These are phyloP conservation scores for Exserohilum rostratum DNA, from an alignment of 2,329 filamentous ascomycete species.

Conservation along the genomic window DNA sequence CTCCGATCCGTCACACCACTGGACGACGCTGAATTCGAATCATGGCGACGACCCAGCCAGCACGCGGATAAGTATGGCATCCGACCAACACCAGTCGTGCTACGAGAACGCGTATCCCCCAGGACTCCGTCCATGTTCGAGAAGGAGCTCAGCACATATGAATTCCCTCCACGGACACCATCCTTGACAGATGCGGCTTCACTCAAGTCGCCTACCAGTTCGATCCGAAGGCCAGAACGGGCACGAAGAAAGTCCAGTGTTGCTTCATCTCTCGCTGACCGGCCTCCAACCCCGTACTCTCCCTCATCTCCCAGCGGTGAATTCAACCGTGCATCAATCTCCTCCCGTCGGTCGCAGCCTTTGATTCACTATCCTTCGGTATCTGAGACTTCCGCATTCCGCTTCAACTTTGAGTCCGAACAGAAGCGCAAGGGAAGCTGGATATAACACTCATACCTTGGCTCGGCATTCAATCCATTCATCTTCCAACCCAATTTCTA, in stretches of 20 bases:
- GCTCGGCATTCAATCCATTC: neutral
- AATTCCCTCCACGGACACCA: slow-evolving; percentile 35
- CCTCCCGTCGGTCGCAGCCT: slow-evolving; percentile 39
- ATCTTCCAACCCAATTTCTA: neutral
- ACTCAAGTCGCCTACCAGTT: slow-evolving; percentile 33
- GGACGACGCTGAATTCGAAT: slow-evolving; percentile 50
- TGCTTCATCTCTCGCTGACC: slow-evolving; percentile 41
- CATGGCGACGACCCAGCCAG: slow-evolving; percentile 48
- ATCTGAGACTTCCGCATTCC: slow-evolving; percentile 47
- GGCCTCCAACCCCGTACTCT: slow-evolving; percentile 49
- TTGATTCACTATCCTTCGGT: slow-evolving; percentile 47
- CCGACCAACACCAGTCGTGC: slow-evolving; percentile 33
- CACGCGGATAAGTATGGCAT: slow-evolving; percentile 47
- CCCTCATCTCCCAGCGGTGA: slow-evolving; percentile 41
- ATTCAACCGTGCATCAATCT: slow-evolving; percentile 33
- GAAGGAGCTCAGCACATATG: slow-evolving; percentile 41
- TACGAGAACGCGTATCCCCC: slow-evolving; percentile 36
- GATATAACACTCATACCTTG: slow-evolving; percentile 18
- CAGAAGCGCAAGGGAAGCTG: slow-evolving; percentile 24
- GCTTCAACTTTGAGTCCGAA: slow-evolving; percentile 41
- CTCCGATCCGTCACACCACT: slow-evolving; percentile 48
- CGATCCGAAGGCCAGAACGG: slow-evolving; percentile 41
- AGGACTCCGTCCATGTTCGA: slow-evolving; percentile 40
- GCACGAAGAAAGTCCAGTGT: slow-evolving; percentile 46
- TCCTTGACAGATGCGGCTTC: slow-evolving; percentile 30